Percentiles rank a stretch among this genome's conserved stretches.
phyloP scores from a whole-genome alignment of 129 eudicot species.

The Oenanthe sinensis region DNA sequence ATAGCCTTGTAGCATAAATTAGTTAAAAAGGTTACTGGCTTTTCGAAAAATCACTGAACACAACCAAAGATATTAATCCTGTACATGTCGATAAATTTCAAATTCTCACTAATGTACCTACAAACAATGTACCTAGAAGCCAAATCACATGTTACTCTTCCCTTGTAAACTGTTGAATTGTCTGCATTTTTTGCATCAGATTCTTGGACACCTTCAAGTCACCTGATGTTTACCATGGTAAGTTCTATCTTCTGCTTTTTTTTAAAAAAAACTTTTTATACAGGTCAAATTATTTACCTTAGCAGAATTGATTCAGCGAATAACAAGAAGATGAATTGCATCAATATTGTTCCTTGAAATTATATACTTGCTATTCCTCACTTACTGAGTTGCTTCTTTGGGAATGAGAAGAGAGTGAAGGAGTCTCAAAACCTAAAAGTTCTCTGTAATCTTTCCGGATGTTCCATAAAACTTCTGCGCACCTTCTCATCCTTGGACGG shows the following conservation, averaged over 20 bases:
- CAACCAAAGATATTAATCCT: background rate
- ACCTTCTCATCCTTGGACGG: constrained; percentile 75
- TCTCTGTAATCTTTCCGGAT: constrained; percentile 77
- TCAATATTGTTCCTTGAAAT: background rate
- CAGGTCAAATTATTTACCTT: background rate
- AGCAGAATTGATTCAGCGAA: background rate
- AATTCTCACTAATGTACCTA: background rate
- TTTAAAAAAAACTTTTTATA: background rate
- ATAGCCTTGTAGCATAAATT: background rate
- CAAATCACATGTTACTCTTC: background rate
- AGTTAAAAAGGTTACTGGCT: background rate
- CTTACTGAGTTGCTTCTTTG: background rate
- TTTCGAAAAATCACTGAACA: background rate
- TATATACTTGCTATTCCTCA: constrained; percentile 10
- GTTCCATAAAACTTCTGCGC: constrained; percentile 85
- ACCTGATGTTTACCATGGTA: background rate
- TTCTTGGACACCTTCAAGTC: background rate
- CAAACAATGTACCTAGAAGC: background rate
- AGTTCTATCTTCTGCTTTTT: background rate
- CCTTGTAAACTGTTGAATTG: background rate
- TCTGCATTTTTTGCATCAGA: background rate
- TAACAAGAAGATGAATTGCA: background rate
- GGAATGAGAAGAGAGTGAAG: constrained; percentile 13
- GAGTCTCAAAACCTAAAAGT: constrained; percentile 20
- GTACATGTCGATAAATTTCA: background rate